Evolutionary conservation across 352 stramenopile species (phyloP).

Genomic region (Phytophthora citricola): DNA sequence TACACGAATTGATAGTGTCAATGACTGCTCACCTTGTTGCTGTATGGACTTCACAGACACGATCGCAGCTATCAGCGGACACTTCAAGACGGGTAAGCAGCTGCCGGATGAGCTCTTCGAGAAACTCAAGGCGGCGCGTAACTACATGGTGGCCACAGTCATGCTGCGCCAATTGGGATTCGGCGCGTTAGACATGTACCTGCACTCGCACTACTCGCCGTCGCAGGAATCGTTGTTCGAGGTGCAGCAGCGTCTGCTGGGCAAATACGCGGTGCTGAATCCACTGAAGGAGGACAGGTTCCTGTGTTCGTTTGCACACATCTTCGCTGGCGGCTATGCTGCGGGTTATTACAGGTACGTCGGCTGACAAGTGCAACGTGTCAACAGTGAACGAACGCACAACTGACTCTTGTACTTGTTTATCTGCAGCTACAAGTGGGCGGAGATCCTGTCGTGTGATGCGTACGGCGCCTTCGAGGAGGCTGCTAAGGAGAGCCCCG

Average conservation of each 20-base stretch:
- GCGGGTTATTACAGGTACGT: slow-evolving; percentile 96
- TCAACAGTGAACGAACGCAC: slow-evolving; percentile 1
- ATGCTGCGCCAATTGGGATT: slow-evolving; percentile 97
- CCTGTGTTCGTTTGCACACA: slow-evolving; percentile 98
- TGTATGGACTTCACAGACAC: slow-evolving; percentile 64
- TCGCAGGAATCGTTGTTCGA: slow-evolving; percentile 92
- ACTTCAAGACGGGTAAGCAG: slow-evolving; percentile 89
- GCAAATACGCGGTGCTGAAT: slow-evolving; percentile 84
- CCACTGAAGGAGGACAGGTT: slow-evolving; percentile 96
- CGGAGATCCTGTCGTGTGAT: slow-evolving; percentile 97
- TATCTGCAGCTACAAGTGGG: slow-evolving; percentile 92
- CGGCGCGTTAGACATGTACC: slow-evolving; percentile 88
- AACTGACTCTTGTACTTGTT: slow-evolving; percentile 11
- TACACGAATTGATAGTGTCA: slow-evolving; percentile 42
- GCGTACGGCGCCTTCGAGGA: slow-evolving; percentile 98
- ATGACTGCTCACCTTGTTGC: slow-evolving; percentile 6
- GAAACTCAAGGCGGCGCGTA: slow-evolving; percentile 95
- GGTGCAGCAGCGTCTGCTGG: slow-evolving; percentile 91
- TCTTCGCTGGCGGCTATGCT: slow-evolving; percentile 98
- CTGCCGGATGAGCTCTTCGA: slow-evolving; percentile 95
- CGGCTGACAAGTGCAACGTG: slow-evolving; percentile 3
- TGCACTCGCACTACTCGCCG: slow-evolving; percentile 75
- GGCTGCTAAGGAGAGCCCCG: slow-evolving; percentile 62
- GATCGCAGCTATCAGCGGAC: slow-evolving; percentile 78
- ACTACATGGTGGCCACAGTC: slow-evolving; percentile 95